Conservation (phyloP, 768 basidiomycete genomes). For the Leccinellum rugosiceps region DNA sequence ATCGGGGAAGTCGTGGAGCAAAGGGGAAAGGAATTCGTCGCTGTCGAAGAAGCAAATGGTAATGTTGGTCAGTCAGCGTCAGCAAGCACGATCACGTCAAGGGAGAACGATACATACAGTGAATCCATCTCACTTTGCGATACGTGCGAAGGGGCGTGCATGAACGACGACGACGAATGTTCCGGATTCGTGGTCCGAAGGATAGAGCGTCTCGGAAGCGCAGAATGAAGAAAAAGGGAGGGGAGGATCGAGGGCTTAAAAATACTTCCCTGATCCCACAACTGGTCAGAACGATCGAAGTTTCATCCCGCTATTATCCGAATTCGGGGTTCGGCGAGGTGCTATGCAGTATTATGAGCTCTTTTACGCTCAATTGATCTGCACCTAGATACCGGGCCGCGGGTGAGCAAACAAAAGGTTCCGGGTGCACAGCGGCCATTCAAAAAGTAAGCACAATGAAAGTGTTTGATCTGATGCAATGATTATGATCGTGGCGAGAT, state of each 20-base stretch:
- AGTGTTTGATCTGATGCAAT: not conserved
- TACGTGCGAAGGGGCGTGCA: not conserved
- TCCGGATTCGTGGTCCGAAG: not conserved
- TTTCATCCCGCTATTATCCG: not conserved
- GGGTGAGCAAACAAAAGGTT: not conserved
- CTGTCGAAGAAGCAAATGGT: not conserved
- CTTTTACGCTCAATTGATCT: not conserved
- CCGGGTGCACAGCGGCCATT: not conserved
- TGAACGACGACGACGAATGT: not conserved
- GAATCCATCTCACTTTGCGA: not conserved
- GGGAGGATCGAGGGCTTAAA: slow-evolving; percentile 5
- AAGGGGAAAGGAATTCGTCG: slow-evolving; percentile 14
- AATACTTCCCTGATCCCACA: not conserved
- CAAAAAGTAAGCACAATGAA: not conserved
- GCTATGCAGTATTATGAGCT: not conserved
- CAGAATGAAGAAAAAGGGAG: not conserved
- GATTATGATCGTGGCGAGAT: not conserved
- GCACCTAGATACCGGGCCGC: not conserved
- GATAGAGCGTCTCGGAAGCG: not conserved
- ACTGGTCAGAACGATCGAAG: not conserved
- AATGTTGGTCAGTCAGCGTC: not conserved
- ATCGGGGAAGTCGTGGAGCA: slow-evolving; percentile 1
- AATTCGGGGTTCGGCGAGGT: slow-evolving; percentile 8
- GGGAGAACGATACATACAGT: slow-evolving; percentile 6
- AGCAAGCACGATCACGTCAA: not conserved